Base-by-base conservation (phyloP, 1,284 basidiomycete genomes). In the Boletus mariae region DNA sequence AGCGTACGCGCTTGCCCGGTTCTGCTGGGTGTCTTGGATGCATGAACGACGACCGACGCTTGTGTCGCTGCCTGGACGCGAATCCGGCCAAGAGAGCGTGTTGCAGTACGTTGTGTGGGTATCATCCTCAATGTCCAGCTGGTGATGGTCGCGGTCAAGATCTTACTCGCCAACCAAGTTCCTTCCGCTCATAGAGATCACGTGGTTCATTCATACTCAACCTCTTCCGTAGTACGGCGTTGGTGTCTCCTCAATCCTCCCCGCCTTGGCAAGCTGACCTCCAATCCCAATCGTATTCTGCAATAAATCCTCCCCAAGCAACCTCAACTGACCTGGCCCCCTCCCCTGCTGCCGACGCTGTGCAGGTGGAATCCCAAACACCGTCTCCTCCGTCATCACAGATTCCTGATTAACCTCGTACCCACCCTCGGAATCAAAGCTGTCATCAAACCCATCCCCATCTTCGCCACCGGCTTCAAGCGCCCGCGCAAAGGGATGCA, bases 241-340 rank as follows among this genome's bases (percentile, higher is more conserved):
- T 38, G 85, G 85, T 58, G 77, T 87, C 63, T 86, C 82, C 54
- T 82, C 80, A 0, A 80, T 68, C 41, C 74, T 69, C 20, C 79
- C 79, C 29, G 61, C 73, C 49, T 69, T 69, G 31, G 73, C 76
- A 57, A 82, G 73, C 57, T 80, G 80, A 5, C 72, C 70, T 10
- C 80, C 80, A 55, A 83, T 77, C 10, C 79, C 82, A 53, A 82
- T 75, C 13, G 83, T 84, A 61, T 87, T 83, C 57, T 85, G 75
- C 47, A 86, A 63, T 47, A 86, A 62, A 51, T 82, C 78, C 50
- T 80, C 77, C 1, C 84, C 84, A 17, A 80, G 68, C 75, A 88
- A 74, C 63, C 74, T 73, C 57, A 86, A 57, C 46, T 71, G 64
- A 17, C 64, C 47, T 47, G 64, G 49, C 62, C 65, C 59, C 20